Evolutionary conservation across 208 protist species (phyloP).

Genomic region (Wallacemonas sp.): DNA sequence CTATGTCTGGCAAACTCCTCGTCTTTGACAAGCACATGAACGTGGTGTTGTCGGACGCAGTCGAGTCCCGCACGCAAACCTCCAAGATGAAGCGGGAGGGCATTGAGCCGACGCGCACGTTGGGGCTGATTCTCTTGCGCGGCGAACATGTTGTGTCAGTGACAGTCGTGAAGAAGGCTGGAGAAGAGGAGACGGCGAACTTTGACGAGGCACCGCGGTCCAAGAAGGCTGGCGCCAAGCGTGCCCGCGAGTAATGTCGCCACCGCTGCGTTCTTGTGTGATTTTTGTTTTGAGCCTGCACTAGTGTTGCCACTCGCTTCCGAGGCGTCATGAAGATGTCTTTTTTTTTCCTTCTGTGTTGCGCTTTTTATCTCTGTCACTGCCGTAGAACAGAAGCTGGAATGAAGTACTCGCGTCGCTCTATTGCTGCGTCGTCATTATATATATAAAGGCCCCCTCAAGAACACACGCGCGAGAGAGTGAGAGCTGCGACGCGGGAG

Average conservation of each 20-base stretch:
- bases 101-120: slow-evolving; percentile 42
- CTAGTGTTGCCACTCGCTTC: too few species aligned
- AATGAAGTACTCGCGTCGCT: not conserved
- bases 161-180: slow-evolving; percentile 43
- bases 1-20: slow-evolving; percentile 71
- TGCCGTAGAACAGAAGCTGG: not conserved
- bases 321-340: too few species aligned
- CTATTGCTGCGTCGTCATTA: too few species aligned
- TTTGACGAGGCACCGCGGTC: slow-evolving; percentile 33
- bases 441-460: too few species aligned
- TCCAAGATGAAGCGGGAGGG: slow-evolving; percentile 70
- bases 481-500: too few species aligned
- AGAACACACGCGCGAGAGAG: too few species aligned
- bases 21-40: slow-evolving; percentile 91
- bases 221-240: slow-evolving; percentile 33
- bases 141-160: slow-evolving; percentile 87
- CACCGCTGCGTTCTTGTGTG: slow-evolving; percentile 5
- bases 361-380: too few species aligned
- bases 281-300: too few species aligned
- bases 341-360: too few species aligned
- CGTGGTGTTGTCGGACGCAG: slow-evolving; percentile 65
- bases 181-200: slow-evolving; percentile 18
- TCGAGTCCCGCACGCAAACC: slow-evolving; percentile 63
- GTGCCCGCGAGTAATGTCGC: slow-evolving; percentile 14
- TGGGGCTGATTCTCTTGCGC: slow-evolving; percentile 80